Conservation (phyloP, 176 grass and related monocot species). For the Chloris gayana region DNA sequence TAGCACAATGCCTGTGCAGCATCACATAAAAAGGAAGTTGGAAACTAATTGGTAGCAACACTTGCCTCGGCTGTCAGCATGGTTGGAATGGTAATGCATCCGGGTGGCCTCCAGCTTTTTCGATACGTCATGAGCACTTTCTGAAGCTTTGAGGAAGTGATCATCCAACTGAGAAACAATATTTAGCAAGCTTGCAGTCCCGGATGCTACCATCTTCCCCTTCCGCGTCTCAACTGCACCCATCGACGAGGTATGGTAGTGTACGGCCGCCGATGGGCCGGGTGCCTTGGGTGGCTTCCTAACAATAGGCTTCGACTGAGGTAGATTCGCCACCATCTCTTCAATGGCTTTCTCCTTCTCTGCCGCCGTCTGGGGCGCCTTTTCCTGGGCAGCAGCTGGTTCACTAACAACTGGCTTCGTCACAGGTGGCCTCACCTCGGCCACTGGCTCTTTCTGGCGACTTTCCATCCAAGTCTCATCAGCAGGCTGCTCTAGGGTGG, state of each 20-base stretch:
- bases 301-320: constrained; percentile 45
- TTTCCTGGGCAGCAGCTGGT: constrained; percentile 31
- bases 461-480: constrained; percentile 56
- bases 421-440: constrained; percentile 29
- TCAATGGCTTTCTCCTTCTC: constrained; percentile 41
- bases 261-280: constrained; percentile 33
- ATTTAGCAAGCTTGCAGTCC: constrained; percentile 53
- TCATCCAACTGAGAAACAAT: constrained; percentile 72
- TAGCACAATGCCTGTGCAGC: background rate
- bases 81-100: constrained; percentile 98
- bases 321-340: constrained; percentile 40
- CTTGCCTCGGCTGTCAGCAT: constrained; percentile 85
- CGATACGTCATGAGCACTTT: constrained; percentile 81
- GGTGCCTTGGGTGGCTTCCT: constrained; percentile 46
- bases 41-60: constrained; percentile 30
- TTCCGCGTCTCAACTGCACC: constrained; percentile 38
- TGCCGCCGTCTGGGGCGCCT: constrained; percentile 5
- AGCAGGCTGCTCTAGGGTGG: constrained; percentile 64
- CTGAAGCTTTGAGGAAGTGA: constrained; percentile 74
- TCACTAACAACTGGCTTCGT: constrained; percentile 11
- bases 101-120: constrained; percentile 91
- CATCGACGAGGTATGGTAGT: constrained; percentile 56
- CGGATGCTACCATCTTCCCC: constrained; percentile 48
- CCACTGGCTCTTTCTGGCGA: constrained; percentile 30
- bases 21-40: constrained; percentile 1